phyloP scores from a whole-genome alignment of 352 stramenopile species.

The Phytophthora nicotianae region DNA sequence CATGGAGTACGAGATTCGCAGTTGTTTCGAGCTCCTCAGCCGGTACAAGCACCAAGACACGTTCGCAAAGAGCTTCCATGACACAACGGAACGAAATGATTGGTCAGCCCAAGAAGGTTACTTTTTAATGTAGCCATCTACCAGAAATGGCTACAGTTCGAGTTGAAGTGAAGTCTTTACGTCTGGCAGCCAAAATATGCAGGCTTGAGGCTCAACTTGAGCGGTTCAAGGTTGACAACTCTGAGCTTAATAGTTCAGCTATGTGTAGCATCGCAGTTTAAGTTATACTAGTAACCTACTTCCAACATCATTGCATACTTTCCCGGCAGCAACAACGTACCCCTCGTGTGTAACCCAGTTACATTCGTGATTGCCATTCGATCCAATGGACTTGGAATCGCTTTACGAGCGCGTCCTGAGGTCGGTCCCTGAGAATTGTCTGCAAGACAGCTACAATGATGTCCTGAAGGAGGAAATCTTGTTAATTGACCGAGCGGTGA shows the following conservation, averaged over 20 bases:
- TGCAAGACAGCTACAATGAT: neutral
- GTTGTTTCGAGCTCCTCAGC: neutral
- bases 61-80: conserved; percentile 5
- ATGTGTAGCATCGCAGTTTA: neutral
- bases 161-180: neutral
- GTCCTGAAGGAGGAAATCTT: conserved; percentile 5
- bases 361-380: neutral
- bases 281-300: neutral
- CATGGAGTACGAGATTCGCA: conserved; percentile 9
- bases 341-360: neutral
- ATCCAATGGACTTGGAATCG: neutral
- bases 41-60: conserved; percentile 11
- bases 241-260: neutral
- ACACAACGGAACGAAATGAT: neutral
- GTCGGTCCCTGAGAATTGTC: conserved; percentile 1
- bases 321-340: neutral
- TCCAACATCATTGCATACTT: neutral
- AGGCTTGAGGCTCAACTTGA: too few relatives aligned
- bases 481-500: conserved; percentile 1
- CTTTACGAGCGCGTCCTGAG: conserved; percentile 16
- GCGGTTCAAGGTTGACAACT: neutral
- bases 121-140: neutral
- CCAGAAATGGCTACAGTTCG: neutral
- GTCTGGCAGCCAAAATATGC: neutral
- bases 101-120: neutral